Conservation (phyloP, 345 rosid species). For the Populus pruinosa region DNA sequence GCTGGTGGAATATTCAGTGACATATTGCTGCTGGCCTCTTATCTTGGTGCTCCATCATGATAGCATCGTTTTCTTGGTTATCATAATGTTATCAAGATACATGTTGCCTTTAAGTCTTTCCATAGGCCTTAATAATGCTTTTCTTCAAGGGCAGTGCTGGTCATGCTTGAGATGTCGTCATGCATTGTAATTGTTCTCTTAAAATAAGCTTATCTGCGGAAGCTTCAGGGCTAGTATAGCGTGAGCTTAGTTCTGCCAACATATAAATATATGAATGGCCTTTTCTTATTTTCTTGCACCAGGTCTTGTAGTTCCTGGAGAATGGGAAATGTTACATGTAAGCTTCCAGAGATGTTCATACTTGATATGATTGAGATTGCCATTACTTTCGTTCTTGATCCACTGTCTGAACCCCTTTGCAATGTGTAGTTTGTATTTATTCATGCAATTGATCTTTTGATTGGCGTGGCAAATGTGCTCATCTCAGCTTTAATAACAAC, state of each 20-base stretch:
- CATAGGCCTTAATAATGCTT: background rate
- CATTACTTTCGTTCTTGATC: no score
- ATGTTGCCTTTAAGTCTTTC: background rate
- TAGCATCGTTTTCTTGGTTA: background rate
- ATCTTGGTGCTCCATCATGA: slow-evolving; percentile 94
- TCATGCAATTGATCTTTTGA: no score
- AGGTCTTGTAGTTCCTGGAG: background rate
- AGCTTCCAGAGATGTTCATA: background rate
- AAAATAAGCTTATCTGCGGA: background rate
- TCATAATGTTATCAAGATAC: no score
- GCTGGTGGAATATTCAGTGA: slow-evolving; percentile 97
- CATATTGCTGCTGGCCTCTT: slow-evolving; percentile 78
- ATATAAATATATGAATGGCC: background rate
- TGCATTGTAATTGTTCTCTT: background rate
- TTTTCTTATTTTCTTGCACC: background rate
- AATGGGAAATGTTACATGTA: background rate
- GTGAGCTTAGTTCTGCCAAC: background rate
- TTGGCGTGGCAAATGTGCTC: no score
- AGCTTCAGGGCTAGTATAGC: background rate
- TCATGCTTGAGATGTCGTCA: background rate
- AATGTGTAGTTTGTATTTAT: no score
- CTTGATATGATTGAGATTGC: no score
- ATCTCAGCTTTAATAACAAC: no score
- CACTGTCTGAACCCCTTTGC: no score
- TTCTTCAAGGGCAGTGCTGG: background rate